Evolutionary conservation across 2,329 filamentous ascomycete genomes (phyloP).

Genomic region (Fusarium foetens): DNA sequence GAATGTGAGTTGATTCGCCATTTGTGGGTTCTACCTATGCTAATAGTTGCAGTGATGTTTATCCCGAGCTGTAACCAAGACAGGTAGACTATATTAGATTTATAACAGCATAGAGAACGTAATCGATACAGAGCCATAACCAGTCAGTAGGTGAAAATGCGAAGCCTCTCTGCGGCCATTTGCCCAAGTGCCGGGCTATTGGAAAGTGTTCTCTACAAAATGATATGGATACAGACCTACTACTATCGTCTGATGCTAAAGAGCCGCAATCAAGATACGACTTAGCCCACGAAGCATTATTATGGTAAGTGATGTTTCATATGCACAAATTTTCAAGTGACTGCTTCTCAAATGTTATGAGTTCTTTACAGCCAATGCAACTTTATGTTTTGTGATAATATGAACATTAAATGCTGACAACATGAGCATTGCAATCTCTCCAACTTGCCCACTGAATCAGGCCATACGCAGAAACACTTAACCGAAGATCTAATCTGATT

Average conservation of each 20-base stretch:
- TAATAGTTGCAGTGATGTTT: slow-evolving; percentile 36
- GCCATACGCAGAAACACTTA: neutral
- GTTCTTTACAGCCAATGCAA: neutral
- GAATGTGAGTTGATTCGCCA: slow-evolving; percentile 57
- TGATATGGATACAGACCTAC: neutral
- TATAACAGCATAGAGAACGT: neutral
- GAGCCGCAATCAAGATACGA: too few species aligned
- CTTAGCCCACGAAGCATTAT: neutral
- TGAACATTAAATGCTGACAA: neutral
- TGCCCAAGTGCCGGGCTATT: neutral
- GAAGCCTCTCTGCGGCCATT: too few species aligned
- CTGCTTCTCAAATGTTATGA: neutral
- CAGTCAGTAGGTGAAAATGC: too few species aligned
- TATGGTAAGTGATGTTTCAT: too few species aligned
- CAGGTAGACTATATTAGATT: neutral
- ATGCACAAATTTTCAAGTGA: neutral
- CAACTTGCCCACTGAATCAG: neutral
- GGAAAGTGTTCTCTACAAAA: neutral
- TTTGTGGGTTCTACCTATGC: neutral
- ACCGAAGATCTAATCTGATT: slow-evolving; percentile 1
- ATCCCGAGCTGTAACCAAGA: slow-evolving; percentile 34
- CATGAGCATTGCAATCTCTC: neutral
- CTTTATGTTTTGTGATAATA: neutral
- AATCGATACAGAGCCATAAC: neutral
- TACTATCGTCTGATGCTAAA: neutral